Evolutionary conservation across 139 green algal species (phyloP).

Genomic region (Closterium sp.): DNA sequence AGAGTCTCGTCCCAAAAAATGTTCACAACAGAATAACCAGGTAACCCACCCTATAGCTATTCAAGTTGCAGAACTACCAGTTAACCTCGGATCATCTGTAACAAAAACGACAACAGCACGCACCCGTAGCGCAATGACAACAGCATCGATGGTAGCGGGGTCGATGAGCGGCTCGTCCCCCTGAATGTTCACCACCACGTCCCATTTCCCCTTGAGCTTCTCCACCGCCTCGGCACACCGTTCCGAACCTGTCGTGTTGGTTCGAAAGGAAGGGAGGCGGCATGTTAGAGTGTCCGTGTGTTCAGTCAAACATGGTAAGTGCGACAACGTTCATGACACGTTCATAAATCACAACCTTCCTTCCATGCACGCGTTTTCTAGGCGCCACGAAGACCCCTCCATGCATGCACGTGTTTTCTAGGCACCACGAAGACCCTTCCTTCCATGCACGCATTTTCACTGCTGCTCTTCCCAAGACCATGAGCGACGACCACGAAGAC

Average conservation of each 20-base stretch:
- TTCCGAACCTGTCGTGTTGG: constrained; percentile 54
- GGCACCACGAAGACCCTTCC: too few relatives aligned
- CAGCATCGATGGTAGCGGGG: constrained; percentile 67
- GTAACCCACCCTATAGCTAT: too few relatives aligned
- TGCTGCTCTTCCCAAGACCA: too few relatives aligned
- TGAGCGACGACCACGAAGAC: background rate
- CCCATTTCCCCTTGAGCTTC: constrained; percentile 54
- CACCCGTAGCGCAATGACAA: constrained; percentile 64
- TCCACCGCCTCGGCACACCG: constrained; percentile 62
- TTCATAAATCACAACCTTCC: background rate
- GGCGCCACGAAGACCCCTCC: too few relatives aligned
- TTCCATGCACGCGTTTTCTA: background rate
- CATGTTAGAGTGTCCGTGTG: background rate
- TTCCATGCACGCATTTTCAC: background rate
- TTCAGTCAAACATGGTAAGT: background rate
- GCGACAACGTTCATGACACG: background rate
- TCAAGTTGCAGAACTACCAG: too few relatives aligned
- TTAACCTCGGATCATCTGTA: too few relatives aligned
- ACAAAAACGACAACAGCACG: too few relatives aligned
- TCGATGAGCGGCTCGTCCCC: constrained; percentile 77
- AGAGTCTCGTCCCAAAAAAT: background rate
- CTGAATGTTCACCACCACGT: constrained; percentile 80
- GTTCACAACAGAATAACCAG: too few relatives aligned
- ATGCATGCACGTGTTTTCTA: too few relatives aligned
- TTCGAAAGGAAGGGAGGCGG: background rate